Evolutionary conservation across 805 yeast species (phyloP).

Genomic region (Saccharomycopsis javanensis): DNA sequence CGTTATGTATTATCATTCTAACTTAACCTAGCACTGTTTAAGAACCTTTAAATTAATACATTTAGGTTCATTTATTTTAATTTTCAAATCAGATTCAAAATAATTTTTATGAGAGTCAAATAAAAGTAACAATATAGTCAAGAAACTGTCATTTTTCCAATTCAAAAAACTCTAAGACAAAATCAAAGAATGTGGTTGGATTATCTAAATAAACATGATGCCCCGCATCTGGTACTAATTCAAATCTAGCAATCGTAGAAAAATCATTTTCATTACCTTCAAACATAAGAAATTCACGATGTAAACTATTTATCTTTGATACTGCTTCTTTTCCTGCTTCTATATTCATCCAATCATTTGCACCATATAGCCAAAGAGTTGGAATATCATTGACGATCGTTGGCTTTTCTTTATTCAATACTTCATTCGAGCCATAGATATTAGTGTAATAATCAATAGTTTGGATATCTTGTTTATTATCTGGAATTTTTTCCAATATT

Average conservation of each 20-base stretch:
- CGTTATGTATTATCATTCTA: too few species aligned
- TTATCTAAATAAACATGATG: constrained; percentile 78
- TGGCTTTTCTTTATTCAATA: constrained; percentile 38
- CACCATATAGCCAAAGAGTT: constrained; percentile 56
- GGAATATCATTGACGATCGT: constrained; percentile 34
- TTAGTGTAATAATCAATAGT: constrained; percentile 52
- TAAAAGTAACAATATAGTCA: too few species aligned
- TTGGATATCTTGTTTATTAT: constrained; percentile 23
- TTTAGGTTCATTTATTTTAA: too few species aligned
- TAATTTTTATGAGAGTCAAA: too few species aligned
- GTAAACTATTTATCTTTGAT: constrained; percentile 25
- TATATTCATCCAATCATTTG: constrained; percentile 62
- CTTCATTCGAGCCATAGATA: constrained; percentile 56
- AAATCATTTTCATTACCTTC: constrained; percentile 36
- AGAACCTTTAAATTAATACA: too few species aligned
- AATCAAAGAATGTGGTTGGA: constrained; percentile 39
- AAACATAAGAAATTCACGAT: constrained; percentile 24
- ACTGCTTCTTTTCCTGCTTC: constrained; percentile 44
- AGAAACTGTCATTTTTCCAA: background rate
- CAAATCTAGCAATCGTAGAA: constrained; percentile 34
- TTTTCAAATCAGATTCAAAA: too few species aligned
- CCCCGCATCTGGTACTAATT: constrained; percentile 50
- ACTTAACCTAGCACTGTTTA: too few species aligned
- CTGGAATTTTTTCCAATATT: constrained; percentile 41
- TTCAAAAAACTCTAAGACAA: constrained; percentile 4